These are phyloP conservation scores for Echites panduratus DNA, from an alignment of 257 asterid species.

Conservation along the genomic window DNA sequence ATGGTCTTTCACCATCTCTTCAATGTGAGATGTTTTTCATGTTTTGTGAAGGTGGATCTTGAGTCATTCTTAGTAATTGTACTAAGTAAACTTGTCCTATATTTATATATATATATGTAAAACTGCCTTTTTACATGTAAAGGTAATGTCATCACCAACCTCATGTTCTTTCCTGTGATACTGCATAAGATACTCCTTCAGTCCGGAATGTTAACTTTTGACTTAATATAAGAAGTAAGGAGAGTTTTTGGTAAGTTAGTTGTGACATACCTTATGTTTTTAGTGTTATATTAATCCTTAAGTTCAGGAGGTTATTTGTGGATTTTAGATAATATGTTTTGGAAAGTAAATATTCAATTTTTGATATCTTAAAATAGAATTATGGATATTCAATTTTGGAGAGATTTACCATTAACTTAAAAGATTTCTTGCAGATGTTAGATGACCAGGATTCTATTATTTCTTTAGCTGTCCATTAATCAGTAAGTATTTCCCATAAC, in stretches of 20 bases:
- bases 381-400: neutral
- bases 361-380: too few relatives aligned
- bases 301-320: neutral
- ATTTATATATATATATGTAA: too few relatives aligned
- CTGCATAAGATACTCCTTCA: neutral
- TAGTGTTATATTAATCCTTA: neutral
- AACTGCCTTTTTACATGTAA: too few relatives aligned
- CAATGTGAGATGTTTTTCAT: too few relatives aligned
- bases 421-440: neutral
- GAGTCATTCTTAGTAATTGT: too few relatives aligned
- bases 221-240: neutral
- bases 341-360: neutral
- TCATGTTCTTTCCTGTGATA: neutral
- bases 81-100: too few relatives aligned
- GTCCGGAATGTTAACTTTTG: neutral
- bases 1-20: too few relatives aligned
- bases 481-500: neutral
- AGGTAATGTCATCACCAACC: too few relatives aligned
- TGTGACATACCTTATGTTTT: too few relatives aligned
- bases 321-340: neutral
- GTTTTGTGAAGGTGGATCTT: too few relatives aligned
- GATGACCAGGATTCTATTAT: neutral
- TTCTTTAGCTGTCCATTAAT: neutral
- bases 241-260: neutral
- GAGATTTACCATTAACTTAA: neutral